Evolutionary conservation across 192 early-diverging fungal species (phyloP), one percentile per base, ranked within the genome.

Genomic region (Pilaira anomala): DNA sequence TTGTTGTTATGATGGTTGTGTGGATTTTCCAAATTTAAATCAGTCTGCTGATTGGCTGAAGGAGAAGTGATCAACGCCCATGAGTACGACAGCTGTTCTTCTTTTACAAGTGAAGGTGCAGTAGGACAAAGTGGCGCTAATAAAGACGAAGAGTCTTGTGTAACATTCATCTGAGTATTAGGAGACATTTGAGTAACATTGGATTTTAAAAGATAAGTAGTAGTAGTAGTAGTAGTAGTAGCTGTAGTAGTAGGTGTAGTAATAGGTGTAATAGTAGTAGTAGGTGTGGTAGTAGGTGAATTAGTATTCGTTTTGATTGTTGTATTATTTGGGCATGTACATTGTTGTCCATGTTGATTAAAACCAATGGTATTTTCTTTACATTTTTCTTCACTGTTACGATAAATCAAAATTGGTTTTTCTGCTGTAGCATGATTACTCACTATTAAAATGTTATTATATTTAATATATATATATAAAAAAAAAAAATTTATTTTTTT

Each of bases 61-160:
- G 56, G 39, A 40, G 56, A 58, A 39, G 56, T 58, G 56, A 58
- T 58, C 56, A 58, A 16, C 22, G 40, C 56, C 56, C 56, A 58
- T 21, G 56, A 58, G 56, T 58, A 58, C 21, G 56, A 58, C 40
- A 22, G 3, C 7, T 58, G 13, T 16, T 58, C 40, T 12, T 58
- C 56, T 39, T 16, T 39, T 16, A 13, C 14, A 8, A 22, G 4
- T 18, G 33, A 19, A 24, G 14, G 33, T 13, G 33, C 33, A 16
- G 56, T 58, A 22, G 56, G 21, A 58, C 56, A 58, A 2, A 58
- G 40, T 58, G 56, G 56, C 40, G 56, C 33, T 33, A 58, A 22
- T 40, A 58, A 42, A 24, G 56, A 39, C 3, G 29, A 36, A 19
- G 19, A 42, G 22, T 58, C 56, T 42, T 33, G 56, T 42, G 56